phyloP scores from a whole-genome alignment of 352 stramenopile species.

The Globisporangium takayamanum region DNA sequence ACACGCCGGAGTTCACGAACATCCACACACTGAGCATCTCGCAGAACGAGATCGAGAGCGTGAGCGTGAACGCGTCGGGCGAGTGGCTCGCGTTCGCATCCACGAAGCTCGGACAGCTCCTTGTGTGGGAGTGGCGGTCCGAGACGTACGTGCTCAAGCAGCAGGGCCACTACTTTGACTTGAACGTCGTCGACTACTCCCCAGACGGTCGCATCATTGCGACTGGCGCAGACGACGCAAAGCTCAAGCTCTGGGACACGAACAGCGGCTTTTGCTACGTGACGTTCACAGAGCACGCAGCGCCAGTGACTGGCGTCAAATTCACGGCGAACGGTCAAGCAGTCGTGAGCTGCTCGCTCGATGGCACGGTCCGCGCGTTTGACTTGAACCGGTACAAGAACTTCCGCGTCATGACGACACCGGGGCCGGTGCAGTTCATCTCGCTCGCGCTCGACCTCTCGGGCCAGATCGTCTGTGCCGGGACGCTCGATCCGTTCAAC shows the following conservation, averaged over 20 bases:
- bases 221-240: slow-evolving; percentile 97
- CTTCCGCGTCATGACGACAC: slow-evolving; percentile 97
- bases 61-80: slow-evolving; percentile 93
- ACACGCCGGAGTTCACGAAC: slow-evolving; percentile 93
- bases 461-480: slow-evolving; percentile 94
- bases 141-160: slow-evolving; percentile 99
- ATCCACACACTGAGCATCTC: slow-evolving; percentile 95
- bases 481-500: slow-evolving; percentile 94
- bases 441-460: slow-evolving; percentile 96
- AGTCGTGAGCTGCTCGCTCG: slow-evolving; percentile 95
- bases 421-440: slow-evolving; percentile 96
- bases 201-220: slow-evolving; percentile 95
- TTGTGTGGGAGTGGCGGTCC: slow-evolving; percentile 99
- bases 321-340: slow-evolving; percentile 92
- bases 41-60: slow-evolving; percentile 87
- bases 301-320: slow-evolving; percentile 93
- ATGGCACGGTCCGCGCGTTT: slow-evolving; percentile 98
- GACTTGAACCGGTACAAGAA: slow-evolving; percentile 99
- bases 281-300: slow-evolving; percentile 97
- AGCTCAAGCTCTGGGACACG: slow-evolving; percentile 98
- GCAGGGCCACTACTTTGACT: slow-evolving; percentile 97
- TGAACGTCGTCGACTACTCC: slow-evolving; percentile 96
- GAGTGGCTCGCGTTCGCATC: slow-evolving; percentile 98
- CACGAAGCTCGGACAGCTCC: slow-evolving; percentile 95
- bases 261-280: slow-evolving; percentile 98